These are phyloP conservation scores for Tephrocybe sp. DNA, from an alignment of 768 basidiomycete species.

Conservation along the genomic window DNA sequence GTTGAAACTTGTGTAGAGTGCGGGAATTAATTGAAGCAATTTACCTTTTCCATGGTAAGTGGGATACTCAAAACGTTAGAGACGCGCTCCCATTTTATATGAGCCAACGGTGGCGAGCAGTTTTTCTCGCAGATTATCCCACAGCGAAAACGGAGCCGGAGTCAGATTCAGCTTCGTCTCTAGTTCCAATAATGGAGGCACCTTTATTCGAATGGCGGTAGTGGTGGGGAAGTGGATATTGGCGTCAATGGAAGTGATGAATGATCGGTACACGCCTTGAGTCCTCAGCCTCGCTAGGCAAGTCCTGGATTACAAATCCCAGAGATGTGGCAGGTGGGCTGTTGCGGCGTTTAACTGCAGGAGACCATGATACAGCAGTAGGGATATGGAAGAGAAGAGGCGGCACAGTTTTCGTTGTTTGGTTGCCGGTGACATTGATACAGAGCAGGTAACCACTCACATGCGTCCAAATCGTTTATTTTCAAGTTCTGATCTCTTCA, in stretches of 20 bases:
- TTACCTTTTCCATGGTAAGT: slow-evolving; percentile 88
- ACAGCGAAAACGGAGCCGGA: slow-evolving; percentile 68
- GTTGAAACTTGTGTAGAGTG: background rate
- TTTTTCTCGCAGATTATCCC: slow-evolving; percentile 91
- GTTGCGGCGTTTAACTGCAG: slow-evolving; percentile 12
- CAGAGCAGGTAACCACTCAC: no score
- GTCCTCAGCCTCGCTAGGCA: slow-evolving; percentile 27
- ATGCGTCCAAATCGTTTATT: no score
- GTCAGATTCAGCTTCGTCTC: slow-evolving; percentile 18
- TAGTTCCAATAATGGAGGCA: slow-evolving; percentile 29
- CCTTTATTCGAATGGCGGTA: slow-evolving; percentile 28
- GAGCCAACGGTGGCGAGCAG: slow-evolving; percentile 90
- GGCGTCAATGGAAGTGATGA: slow-evolving; percentile 76
- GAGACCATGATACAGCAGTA: no score
- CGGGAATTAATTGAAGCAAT: background rate
- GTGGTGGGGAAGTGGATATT: slow-evolving; percentile 45
- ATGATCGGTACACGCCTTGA: slow-evolving; percentile 32
- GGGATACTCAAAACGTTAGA: slow-evolving; percentile 95
- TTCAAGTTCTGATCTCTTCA: no score
- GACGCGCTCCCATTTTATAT: slow-evolving; percentile 94
- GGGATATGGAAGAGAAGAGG: no score
- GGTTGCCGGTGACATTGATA: no score
- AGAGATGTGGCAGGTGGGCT: slow-evolving; percentile 25
- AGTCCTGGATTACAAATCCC: slow-evolving; percentile 18
- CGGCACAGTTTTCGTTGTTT: no score